phyloP scores from a whole-genome alignment of 768 basidiomycete genomes.

The Phlebiopsis flavidoalba region DNA sequence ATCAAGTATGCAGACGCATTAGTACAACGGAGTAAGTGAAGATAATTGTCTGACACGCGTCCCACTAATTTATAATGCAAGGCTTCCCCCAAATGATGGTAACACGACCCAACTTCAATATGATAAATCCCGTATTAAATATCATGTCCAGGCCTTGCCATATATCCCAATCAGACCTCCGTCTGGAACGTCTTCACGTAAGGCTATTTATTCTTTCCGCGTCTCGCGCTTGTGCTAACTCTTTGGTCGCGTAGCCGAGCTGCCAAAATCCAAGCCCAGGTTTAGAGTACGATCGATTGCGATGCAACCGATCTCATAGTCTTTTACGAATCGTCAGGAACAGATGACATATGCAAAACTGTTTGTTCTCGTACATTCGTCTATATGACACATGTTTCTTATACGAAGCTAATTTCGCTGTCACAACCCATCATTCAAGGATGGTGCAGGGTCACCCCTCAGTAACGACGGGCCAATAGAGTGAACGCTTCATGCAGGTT shows the following conservation, averaged over 20 bases:
- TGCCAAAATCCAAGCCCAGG: slow-evolving; percentile 12
- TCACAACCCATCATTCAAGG: slow-evolving; percentile 18
- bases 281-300: neutral
- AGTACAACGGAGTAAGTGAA: slow-evolving; percentile 35
- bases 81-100: slow-evolving; percentile 57
- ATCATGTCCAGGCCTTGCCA: slow-evolving; percentile 35
- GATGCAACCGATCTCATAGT: neutral
- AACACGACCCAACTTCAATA: slow-evolving; percentile 1
- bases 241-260: slow-evolving; percentile 16
- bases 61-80: slow-evolving; percentile 6
- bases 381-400: neutral
- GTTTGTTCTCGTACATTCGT: neutral
- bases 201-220: slow-evolving; percentile 7
- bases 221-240: neutral
- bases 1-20: slow-evolving; percentile 53
- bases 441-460: neutral
- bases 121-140: neutral
- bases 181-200: slow-evolving; percentile 51
- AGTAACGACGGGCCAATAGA: neutral
- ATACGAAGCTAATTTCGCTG: neutral
- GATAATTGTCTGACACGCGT: slow-evolving; percentile 1
- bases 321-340: neutral
- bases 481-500: slow-evolving; percentile 23
- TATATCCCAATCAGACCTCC: slow-evolving; percentile 47
- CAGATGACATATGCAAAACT: neutral